A percentile compares a stretch with the other conserved stretches of the same genome.
Conservation (phyloP, 2,329 filamentous ascomycete genomes). For the Colletotrichum phormii region DNA sequence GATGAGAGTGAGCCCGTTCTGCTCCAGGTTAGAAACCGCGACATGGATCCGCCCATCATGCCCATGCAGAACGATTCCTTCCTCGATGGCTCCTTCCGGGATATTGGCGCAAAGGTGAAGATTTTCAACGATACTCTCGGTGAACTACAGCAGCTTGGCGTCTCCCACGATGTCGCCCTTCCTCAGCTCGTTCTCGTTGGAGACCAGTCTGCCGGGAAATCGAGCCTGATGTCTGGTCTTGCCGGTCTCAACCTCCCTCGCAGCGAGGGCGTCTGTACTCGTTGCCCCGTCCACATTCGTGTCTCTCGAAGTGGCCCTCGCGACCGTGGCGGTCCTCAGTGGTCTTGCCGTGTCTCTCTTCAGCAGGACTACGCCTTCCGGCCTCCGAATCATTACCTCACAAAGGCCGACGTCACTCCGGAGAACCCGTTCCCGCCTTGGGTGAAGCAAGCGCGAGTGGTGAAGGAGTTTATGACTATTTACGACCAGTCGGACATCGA, state of each 20-base stretch:
- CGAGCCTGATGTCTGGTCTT: conserved; percentile 73
- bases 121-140: conserved; percentile 74
- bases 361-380: conserved; percentile 72
- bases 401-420: conserved; percentile 59
- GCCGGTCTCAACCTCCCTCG: conserved; percentile 78
- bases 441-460: conserved; percentile 60
- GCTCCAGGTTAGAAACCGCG: conserved; percentile 49
- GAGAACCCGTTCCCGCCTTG: conserved; percentile 74
- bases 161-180: conserved; percentile 76
- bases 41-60: conserved; percentile 37
- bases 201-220: conserved; percentile 88
- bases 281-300: conserved; percentile 84
- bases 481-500: conserved; percentile 73
- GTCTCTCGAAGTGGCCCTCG: conserved; percentile 61
- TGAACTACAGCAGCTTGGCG: conserved; percentile 77
- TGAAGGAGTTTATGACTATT: conserved; percentile 73
- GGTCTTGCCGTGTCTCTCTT: conserved; percentile 77
- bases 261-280: conserved; percentile 79
- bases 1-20: conserved; percentile 51
- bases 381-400: conserved; percentile 52
- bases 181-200: conserved; percentile 87
- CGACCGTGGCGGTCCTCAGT: conserved; percentile 52
- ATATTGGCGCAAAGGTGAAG: conserved; percentile 73
- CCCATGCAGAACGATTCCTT: conserved; percentile 48
- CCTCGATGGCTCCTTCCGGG: conserved; percentile 57